Evolutionary conservation across 2,329 filamentous ascomycete genomes (phyloP), one percentile per base, ranked within the genome.

Genomic region (Colletotrichum sp.): DNA sequence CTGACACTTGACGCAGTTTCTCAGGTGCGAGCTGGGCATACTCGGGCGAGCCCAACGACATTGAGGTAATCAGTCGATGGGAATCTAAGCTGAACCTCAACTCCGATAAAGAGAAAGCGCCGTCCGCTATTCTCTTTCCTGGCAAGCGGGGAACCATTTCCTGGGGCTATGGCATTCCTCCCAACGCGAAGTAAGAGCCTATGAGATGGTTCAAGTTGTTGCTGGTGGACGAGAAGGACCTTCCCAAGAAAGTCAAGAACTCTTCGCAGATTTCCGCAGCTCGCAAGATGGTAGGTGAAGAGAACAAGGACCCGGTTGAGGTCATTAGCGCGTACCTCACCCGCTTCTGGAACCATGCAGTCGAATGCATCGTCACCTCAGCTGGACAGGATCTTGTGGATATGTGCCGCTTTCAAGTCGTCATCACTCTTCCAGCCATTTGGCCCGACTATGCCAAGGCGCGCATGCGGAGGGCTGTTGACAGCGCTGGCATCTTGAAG

Each of bases 401-500:
- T 0, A 67, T 73, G 10, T 77, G 79, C 7, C 78, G 38, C 0
- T 81, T 87, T 13, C 80, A 85, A 14, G 77, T 89, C 4, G 81
- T 88, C 2, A 76, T 87, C 2, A 88, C 87, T 0, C 48, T 89
- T 0, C 87, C 87, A 0, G 87, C 87, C 0, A 88, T 89, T 10
- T 89, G 87, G 87, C 84, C 85, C 0, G 78, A 81, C 0, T 86
- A 86, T 69, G 84, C 84, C 2, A 81, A 82, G 2, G 26, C 72
- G 1, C 73, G 81, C 0, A 88, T 89, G 86, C 75, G 79, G 1
- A 62, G 81, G 1, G 87, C 86, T 0, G 81, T 82, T 0, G 43
- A 76, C 0, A 21, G 64, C 0, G 84, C 87, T 0, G 87, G 87
- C 0, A 83, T 89, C 4, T 76, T 87, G 0, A 71, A 78, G 0